phyloP scores from a whole-genome alignment of 2,329 filamentous ascomycete species.

The Fusarium longipes region DNA sequence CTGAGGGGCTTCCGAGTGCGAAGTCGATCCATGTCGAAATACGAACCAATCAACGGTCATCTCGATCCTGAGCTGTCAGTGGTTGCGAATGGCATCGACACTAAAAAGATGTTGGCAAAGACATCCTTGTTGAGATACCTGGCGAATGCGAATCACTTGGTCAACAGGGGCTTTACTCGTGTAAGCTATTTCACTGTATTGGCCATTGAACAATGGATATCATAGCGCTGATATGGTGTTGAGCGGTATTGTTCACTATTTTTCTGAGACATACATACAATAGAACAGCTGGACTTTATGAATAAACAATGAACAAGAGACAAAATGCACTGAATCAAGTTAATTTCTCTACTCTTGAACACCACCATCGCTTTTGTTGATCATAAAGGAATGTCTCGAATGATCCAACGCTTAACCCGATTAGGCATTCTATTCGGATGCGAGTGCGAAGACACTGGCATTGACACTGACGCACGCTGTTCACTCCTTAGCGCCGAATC shows the following conservation, averaged over 20 bases:
- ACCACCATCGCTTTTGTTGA: neutral
- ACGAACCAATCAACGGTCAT: neutral
- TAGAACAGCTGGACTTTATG: too few species aligned
- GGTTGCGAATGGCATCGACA: neutral
- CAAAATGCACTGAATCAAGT: too few species aligned
- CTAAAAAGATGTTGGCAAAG: too few species aligned
- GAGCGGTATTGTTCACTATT: too few species aligned
- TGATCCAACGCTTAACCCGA: neutral
- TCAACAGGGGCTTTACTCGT: too few species aligned
- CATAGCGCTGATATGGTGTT: too few species aligned
- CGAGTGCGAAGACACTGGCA: conserved; percentile 23
- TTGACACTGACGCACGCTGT: neutral
- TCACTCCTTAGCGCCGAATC: neutral
- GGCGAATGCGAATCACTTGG: conserved; percentile 12
- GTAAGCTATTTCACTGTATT: too few species aligned
- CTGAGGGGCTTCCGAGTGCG: conserved; percentile 11
- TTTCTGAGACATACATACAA: too few species aligned
- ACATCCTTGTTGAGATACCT: neutral
- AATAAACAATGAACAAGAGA: too few species aligned
- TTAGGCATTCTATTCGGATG: neutral
- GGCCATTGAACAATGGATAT: too few species aligned
- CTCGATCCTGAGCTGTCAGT: neutral
- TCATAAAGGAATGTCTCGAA: neutral
- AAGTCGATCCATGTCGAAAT: neutral
- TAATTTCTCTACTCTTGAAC: too few species aligned